Conservation (phyloP, 1,284 basidiomycete genomes). For the Ustilago shanxiensis region DNA sequence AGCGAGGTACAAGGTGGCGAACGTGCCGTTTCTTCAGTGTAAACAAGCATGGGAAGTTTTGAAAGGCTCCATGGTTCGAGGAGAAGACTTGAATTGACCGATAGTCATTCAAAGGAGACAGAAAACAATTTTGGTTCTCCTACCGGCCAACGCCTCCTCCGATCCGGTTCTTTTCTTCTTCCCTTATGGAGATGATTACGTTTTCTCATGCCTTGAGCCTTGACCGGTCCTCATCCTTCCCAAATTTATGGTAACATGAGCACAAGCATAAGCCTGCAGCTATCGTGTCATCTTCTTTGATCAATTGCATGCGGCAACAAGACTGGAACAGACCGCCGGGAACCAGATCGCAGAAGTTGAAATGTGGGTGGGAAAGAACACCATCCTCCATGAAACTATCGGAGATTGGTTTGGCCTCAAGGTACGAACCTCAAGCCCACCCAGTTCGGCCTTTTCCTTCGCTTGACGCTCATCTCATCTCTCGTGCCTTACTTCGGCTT, state of each 20-base stretch:
- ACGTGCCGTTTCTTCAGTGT: background rate
- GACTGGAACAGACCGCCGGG: background rate
- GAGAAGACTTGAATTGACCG: background rate
- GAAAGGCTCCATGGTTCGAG: background rate
- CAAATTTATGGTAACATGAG: background rate
- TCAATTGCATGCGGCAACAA: background rate
- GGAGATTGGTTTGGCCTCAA: conserved; percentile 13
- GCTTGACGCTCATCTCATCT: background rate
- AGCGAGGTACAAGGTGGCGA: background rate
- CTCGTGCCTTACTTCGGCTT: too few relatives aligned
- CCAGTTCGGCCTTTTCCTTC: background rate
- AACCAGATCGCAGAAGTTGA: background rate
- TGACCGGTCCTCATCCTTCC: background rate
- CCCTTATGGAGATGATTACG: background rate
- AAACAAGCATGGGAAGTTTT: background rate
- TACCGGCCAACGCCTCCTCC: conserved; percentile 1
- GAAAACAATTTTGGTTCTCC: background rate
- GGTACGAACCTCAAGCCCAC: conserved; percentile 6
- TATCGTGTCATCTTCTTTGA: background rate
- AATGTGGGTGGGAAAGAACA: conserved; percentile 17
- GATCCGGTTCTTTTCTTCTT: background rate
- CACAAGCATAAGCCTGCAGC: too few relatives aligned
- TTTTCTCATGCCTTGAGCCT: background rate
- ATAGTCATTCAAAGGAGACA: background rate
- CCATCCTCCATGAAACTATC: conserved; percentile 4